Evolutionary conservation across 2,329 filamentous ascomycete species (phyloP), one percentile per base, ranked within the genome.

Genomic region (Colletotrichum lindemuthianum): DNA sequence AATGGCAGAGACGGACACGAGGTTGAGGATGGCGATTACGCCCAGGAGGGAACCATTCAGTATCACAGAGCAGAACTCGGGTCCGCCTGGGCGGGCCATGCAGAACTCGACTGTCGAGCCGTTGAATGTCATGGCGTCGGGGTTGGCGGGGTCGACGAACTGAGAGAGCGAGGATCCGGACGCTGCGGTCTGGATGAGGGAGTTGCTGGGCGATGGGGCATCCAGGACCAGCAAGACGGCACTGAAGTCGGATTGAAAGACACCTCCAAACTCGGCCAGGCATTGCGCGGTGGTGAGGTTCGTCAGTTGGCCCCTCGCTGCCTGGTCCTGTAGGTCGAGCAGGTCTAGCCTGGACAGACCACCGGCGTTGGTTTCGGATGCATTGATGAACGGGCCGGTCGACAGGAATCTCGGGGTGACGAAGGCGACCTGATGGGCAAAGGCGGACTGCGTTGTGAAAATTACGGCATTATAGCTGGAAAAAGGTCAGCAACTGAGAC

Each of bases 401-500:
- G 68, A 67, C 48, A 77, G 59, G 65, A 81, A 81, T 40, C 72
- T 71, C 40, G 72, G 70, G 49, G 74, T 72, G 54, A 79, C 77
- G 52, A 78, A 70, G 45, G 78, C 68, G 16, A 78, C 66, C 45
- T 73, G 73, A 60, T 74, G 73, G 58, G 70, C 67, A n/a, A 73
- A 60, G 37, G 73, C 73, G 43, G 75, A 72, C 49, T 77, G 75
- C 10, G 78, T 78, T 63, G 77, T 78, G 63, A 80, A 81, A 50
- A 85, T 77, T 74, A 84, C 71, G 65, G 82, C 76, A 80, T 85
- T 84, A 79, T 84, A 85, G 71, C 82, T 84, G 63, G 24, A 15
- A 11, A 37, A 24, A 41, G 24, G 68, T 73, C 52, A 73, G 70
- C 59, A 37, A 53, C 47, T 2, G 36, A 57, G 16, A 54, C 24